Evolutionary conservation across 306 rosid genomes (phyloP).

Genomic region (Cicer bijugum): DNA sequence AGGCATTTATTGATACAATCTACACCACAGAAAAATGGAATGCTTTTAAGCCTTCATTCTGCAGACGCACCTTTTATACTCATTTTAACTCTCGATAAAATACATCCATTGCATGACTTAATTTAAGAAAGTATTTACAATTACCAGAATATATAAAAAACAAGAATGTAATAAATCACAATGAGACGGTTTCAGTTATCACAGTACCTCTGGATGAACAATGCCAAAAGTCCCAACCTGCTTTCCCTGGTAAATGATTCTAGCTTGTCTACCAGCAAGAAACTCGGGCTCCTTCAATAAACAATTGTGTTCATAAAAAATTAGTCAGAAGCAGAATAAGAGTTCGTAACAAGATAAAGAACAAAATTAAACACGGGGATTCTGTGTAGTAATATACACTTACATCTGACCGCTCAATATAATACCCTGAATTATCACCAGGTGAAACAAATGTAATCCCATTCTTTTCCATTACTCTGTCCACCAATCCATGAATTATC

Average conservation of each 20-base stretch:
- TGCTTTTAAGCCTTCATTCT: slow-evolving; percentile 2
- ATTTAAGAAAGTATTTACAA: neutral
- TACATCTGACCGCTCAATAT: slow-evolving; percentile 69
- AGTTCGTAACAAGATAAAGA: neutral
- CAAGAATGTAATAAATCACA: slow-evolving; percentile 15
- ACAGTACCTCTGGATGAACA: slow-evolving; percentile 88
- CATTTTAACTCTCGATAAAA: slow-evolving; percentile 7
- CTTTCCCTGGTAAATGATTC: slow-evolving; percentile 67
- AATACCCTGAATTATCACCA: slow-evolving; percentile 66
- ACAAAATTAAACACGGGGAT: slow-evolving; percentile 8
- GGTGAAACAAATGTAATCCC: slow-evolving; percentile 71
- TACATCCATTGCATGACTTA: neutral
- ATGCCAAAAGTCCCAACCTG: slow-evolving; percentile 83
- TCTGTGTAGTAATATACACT: slow-evolving; percentile 43
- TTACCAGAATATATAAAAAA: neutral
- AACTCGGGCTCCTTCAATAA: slow-evolving; percentile 82
- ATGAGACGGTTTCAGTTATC: slow-evolving; percentile 11
- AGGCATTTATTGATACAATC: slow-evolving; percentile 17
- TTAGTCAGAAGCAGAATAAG: slow-evolving; percentile 24
- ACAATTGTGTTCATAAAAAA: slow-evolving; percentile 27
- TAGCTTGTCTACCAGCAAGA: slow-evolving; percentile 85
- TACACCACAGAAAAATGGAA: neutral
- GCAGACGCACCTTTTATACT: neutral
- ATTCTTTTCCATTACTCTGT: slow-evolving; percentile 78
- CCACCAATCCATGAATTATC: slow-evolving; percentile 95